A percentile compares a stretch with the other conserved stretches of the same genome.
Conservation (phyloP, 257 asterid species). For the Lithospermum erythrorhizon region DNA sequence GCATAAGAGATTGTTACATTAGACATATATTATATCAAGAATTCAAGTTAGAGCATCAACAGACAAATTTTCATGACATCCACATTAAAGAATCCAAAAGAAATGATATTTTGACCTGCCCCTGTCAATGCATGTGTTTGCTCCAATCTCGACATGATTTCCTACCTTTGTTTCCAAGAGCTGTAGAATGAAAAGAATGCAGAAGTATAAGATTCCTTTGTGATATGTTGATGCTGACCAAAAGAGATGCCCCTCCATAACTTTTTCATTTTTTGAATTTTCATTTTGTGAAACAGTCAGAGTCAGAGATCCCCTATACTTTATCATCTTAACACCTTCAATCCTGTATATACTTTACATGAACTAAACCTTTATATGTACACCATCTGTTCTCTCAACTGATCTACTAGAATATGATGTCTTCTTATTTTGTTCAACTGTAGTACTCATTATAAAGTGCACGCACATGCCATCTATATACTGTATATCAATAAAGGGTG, state of each 20-base stretch:
- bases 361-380: no score
- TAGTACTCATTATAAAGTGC: no score
- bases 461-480: no score
- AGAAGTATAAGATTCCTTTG: background rate
- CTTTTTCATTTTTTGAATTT: background rate
- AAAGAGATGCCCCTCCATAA: background rate
- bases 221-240: background rate
- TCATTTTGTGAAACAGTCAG: background rate
- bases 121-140: constrained; percentile 84
- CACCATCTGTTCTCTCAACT: no score
- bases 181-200: constrained; percentile 24
- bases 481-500: no score
- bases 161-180: constrained; percentile 59
- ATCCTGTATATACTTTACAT: no score
- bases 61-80: constrained; percentile 1
- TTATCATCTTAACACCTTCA: background rate
- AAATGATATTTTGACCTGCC: constrained; percentile 54
- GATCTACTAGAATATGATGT: no score
- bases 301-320: no score
- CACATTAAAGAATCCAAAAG: constrained; percentile 6
- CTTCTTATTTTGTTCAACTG: no score
- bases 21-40: background rate
- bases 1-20: constrained; percentile 13
- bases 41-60: constrained; percentile 2
- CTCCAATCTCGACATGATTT: constrained; percentile 79